Evolutionary conservation across 2,329 filamentous ascomycete genomes (phyloP), one percentile per base, ranked within the genome.

Genomic region (Stachybotrys echinatus): DNA sequence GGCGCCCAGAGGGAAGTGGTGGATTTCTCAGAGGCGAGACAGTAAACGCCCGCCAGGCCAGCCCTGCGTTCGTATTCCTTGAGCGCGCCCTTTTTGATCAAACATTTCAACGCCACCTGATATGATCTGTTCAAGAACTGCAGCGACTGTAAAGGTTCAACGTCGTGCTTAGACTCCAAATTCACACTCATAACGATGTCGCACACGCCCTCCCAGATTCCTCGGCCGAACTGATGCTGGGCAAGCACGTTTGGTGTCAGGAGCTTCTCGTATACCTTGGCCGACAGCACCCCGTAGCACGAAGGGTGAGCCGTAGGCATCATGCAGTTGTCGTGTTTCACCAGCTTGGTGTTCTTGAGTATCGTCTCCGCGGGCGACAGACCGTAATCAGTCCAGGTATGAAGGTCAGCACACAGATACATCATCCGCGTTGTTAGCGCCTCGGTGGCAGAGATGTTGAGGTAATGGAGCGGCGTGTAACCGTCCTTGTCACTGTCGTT

Each of bases 291-390:
- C 1, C 52, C 51, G 20, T 46, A 48, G 39, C 60, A 61, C 12
- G 60, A 62, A 1, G 62, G 61, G 22, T 65, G 63, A 0, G 51
- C 42, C 2, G 57, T 56, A 10, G 56, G 49, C 4, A 23, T 10
- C 3, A 23, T 7, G 23, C 38, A 45, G 19, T 44, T 34, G 31
- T 23, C 5, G 27, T 44, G 17, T 21, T 31, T n/a, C 12, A 23
- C n/a, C 20, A 58, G 50, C 21, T 45, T 53, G 6, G 58, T 62
- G 21, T 61, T 64, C 1, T 52, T 55, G 18, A 68, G 57, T 2
- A 67, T 59, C 1, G 59, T 65, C 50, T 68, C 65, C 14, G 62
- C 59, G 3, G 61, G 55, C 6, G 61, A 62, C 4, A 47, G 39
- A 3, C 57, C 62, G 3, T 55, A 31, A 2, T 14, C 2, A 10